Evolutionary conservation across 345 rosid genomes (phyloP), one percentile per base, ranked within the genome.

Genomic region (Microthlaspi erraticum): DNA sequence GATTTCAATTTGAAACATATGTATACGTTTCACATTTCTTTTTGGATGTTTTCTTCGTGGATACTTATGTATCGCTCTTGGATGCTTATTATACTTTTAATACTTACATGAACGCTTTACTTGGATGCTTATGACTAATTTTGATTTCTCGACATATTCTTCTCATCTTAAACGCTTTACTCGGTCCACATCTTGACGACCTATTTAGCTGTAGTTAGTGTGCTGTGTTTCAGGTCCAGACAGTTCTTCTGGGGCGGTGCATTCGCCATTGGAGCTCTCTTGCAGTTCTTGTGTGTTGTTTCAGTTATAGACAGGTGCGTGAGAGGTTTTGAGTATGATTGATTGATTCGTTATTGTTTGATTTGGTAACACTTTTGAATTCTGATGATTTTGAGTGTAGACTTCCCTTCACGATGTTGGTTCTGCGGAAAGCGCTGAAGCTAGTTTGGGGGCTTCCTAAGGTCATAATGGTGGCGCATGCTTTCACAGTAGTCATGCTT

Each of bases 391-490:
- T 44, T 70, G 36, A 55, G 75, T 46, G 59, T 80, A 93, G 96
- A 76, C 96, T 94, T 74, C 97, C 97, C 50, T 94, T 91, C 66
- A 86, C 97, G 45, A 91, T 81, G 88, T 78, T 89, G 75, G 94
- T 91, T 72, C 91, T 91, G 79, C 83, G 80, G 71, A 91, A 94
- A 70, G 90, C 97, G 16, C 83, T 89, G 64, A 88, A 89, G 78
- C 74, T 94, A 86, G 91, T 94, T 10, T 85, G 96, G 95, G 85
- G 88, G 20, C 95, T 94, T 81, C 99, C 95, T 68, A 91, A 88
- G 79, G 97, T 86, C 42, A 83, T 68, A 63, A 71, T 93, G 81
- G 83, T 94, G 51, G 92, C 97, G 0, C 85, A 82, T 83, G 83
- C 83, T 46, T 91, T 94, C 79, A 91, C 89, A 78, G 55, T 84